Conservation (phyloP, 306 rosid species). For the Oxytropis ochrocephala region DNA sequence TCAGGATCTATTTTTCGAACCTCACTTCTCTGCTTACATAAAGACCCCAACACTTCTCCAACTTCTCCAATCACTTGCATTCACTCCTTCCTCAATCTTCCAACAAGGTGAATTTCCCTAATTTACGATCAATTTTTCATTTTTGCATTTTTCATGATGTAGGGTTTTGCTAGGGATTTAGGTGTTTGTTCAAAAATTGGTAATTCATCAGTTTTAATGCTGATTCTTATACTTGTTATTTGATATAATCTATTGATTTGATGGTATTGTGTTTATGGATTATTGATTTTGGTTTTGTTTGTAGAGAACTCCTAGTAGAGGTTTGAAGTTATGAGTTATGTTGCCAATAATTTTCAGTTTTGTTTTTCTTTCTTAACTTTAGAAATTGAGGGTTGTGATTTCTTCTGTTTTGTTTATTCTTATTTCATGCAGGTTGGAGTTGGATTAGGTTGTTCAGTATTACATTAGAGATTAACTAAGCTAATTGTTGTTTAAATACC, state of each 20-base stretch:
- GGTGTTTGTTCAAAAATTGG: background rate
- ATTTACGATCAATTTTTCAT: background rate
- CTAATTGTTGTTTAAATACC: background rate
- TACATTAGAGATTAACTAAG: background rate
- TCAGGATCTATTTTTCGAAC: constrained; percentile 25
- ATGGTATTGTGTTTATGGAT: background rate
- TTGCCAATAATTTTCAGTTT: background rate
- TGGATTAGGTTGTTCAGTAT: background rate
- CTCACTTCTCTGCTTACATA: constrained; percentile 40
- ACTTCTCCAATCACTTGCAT: constrained; percentile 34
- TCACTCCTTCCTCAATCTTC: constrained; percentile 24
- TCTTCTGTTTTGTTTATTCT: background rate
- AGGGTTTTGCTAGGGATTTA: constrained; percentile 66
- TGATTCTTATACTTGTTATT: background rate
- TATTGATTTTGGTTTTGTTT: background rate
- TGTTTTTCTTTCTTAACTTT: background rate
- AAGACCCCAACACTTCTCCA: constrained; percentile 19
- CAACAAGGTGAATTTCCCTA: constrained; percentile 25
- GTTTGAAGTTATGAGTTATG: background rate
- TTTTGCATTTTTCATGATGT: background rate
- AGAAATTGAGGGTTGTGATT: background rate
- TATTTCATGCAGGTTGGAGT: background rate
- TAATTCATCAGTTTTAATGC: background rate
- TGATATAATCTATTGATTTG: background rate
- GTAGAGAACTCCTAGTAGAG: no score